phyloP scores from a whole-genome alignment of 805 yeast genomes.

The Myxozyma vanderwaltii region DNA sequence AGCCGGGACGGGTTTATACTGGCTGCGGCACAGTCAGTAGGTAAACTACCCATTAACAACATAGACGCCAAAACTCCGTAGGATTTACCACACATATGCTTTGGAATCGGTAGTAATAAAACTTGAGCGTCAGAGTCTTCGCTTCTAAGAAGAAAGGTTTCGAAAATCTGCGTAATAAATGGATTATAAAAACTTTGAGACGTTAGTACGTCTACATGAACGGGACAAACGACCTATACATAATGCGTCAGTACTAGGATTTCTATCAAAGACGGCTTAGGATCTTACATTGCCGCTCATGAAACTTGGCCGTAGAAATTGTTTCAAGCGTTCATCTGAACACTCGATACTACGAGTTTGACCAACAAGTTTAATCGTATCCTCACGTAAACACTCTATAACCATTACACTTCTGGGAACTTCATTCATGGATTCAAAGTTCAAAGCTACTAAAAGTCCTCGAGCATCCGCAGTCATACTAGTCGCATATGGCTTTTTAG shows the following conservation, averaged over 20 bases:
- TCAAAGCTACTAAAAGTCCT: slow-evolving; percentile 9
- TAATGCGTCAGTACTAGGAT: neutral
- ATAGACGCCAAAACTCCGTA: slow-evolving; percentile 13
- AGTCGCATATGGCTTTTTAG: neutral
- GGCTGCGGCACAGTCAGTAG: neutral
- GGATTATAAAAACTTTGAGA: too few relatives aligned
- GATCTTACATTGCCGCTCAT: slow-evolving; percentile 19
- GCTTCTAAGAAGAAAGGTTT: slow-evolving; percentile 5
- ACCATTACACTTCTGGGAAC: slow-evolving; percentile 7
- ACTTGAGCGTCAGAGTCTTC: slow-evolving; percentile 10
- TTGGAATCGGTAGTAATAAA: slow-evolving; percentile 6
- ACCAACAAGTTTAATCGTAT: slow-evolving; percentile 21
- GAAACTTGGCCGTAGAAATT: slow-evolving; percentile 23
- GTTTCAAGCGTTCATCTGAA: slow-evolving; percentile 13
- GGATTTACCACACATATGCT: slow-evolving; percentile 8
- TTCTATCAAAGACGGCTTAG: neutral
- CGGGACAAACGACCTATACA: too few relatives aligned
- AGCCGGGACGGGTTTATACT: neutral
- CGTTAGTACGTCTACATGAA: too few relatives aligned
- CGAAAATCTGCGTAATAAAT: slow-evolving; percentile 19
- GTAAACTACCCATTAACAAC: slow-evolving; percentile 3
- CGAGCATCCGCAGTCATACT: slow-evolving; percentile 16
- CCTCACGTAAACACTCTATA: slow-evolving; percentile 18
- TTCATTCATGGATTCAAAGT: slow-evolving; percentile 21
- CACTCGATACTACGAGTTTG: slow-evolving; percentile 17